Conservation (phyloP, 192 early-diverging fungal species). For the Coemansia sp. region DNA sequence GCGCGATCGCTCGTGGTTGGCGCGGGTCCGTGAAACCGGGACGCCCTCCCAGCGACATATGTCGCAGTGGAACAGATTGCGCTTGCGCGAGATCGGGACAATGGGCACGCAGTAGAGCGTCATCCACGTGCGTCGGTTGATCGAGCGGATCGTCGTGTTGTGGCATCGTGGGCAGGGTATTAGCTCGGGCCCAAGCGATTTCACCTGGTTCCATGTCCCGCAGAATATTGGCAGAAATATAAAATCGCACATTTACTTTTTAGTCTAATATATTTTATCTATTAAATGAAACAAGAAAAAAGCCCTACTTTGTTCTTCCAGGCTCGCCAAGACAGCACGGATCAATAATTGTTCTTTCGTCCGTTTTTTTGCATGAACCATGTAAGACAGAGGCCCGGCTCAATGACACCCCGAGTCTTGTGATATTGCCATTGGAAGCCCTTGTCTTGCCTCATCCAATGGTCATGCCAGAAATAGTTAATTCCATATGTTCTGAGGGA, state of each 20-base stretch:
- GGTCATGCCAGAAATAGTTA: too few relatives aligned
- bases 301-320: neutral
- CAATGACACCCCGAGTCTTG: too few relatives aligned
- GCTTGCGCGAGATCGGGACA: slow-evolving; percentile 38
- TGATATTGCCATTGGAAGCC: too few relatives aligned
- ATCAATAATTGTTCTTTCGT: neutral
- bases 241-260: slow-evolving; percentile 42
- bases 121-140: slow-evolving; percentile 46
- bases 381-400: neutral
- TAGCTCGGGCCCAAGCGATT: slow-evolving; percentile 34
- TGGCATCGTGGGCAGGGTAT: slow-evolving; percentile 45
- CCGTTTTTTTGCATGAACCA: neutral
- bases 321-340: neutral
- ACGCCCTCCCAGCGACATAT: slow-evolving; percentile 51
- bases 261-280: neutral
- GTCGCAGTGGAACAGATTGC: slow-evolving; percentile 38
- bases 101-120: slow-evolving; percentile 48
- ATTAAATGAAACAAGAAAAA: neutral
- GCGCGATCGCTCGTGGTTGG: slow-evolving; percentile 9
- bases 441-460: too few relatives aligned
- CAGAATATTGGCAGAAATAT: slow-evolving; percentile 39
- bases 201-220: slow-evolving; percentile 43
- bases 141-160: slow-evolving; percentile 44
- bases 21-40: slow-evolving; percentile 12
- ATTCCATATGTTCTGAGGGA: too few relatives aligned